These are phyloP conservation scores for Trichoderma simmonsii DNA, from an alignment of 2,329 filamentous ascomycete genomes.

Conservation along the genomic window DNA sequence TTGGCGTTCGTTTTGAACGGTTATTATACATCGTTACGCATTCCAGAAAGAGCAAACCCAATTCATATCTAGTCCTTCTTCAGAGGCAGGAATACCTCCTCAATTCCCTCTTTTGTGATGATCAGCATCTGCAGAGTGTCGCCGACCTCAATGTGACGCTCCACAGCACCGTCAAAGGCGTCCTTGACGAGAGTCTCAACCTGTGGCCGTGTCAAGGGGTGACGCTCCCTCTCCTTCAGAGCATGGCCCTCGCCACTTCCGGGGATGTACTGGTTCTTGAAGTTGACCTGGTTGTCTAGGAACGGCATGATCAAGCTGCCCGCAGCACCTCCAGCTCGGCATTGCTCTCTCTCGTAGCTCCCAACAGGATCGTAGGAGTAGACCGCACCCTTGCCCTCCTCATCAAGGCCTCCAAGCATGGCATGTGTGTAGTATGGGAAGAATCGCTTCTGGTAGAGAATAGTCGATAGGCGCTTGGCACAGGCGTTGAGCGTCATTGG, in stretches of 20 bases:
- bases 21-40: constrained; percentile 33
- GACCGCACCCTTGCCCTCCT: constrained; percentile 88
- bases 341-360: constrained; percentile 96
- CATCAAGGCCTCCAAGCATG: constrained; percentile 90
- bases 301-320: constrained; percentile 98
- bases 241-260: constrained; percentile 81
- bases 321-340: constrained; percentile 86
- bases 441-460: constrained; percentile 96
- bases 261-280: constrained; percentile 96
- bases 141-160: constrained; percentile 98
- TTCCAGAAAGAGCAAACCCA: not conserved
- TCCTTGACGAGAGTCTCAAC: constrained; percentile 91
- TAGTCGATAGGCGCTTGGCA: constrained; percentile 90
- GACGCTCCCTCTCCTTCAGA: constrained; percentile 66
- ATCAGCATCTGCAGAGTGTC: constrained; percentile 95
- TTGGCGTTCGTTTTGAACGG: constrained; percentile 4
- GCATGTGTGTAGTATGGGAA: constrained; percentile 98
- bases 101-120: constrained; percentile 81
- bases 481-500: constrained; percentile 92
- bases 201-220: constrained; percentile 66
- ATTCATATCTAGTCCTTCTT: constrained; percentile 72
- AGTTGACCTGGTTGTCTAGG: constrained; percentile 98
- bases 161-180: constrained; percentile 95
- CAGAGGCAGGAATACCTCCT: constrained; percentile 78
- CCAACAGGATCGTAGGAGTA: constrained; percentile 98